These are phyloP conservation scores for Cryptococcus neoformans DNA, from an alignment of 1,284 basidiomycete species.

Conservation along the genomic window DNA sequence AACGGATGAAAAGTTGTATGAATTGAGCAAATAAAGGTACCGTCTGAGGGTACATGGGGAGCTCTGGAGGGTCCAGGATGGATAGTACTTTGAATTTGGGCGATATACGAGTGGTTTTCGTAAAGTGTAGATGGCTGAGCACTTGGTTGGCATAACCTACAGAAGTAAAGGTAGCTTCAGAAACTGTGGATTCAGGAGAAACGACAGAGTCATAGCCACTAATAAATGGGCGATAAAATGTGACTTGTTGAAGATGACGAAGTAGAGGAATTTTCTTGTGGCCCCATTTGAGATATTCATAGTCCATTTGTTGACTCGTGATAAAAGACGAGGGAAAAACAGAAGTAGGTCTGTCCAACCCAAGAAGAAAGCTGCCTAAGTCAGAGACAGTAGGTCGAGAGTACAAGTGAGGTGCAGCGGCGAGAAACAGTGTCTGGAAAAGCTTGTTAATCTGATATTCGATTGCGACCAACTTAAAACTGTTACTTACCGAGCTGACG, in stretches of 20 bases:
- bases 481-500: background rate
- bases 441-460: background rate
- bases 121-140: background rate
- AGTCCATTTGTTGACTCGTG: background rate
- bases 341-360: background rate
- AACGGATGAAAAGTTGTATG: background rate
- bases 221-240: background rate
- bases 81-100: background rate
- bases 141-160: background rate
- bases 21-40: background rate
- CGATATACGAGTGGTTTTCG: background rate
- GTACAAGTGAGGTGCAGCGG: slow-evolving; percentile 1
- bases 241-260: background rate
- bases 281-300: background rate
- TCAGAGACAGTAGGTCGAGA: background rate
- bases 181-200: background rate
- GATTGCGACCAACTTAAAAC: background rate
- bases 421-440: background rate
- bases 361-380: background rate
- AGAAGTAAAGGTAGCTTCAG: background rate
- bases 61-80: background rate
- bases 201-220: background rate
- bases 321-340: background rate
- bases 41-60: background rate
- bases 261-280: slow-evolving; percentile 1